Base-by-base conservation (phyloP, 2,329 filamentous ascomycete genomes). In the Aureobasidium subglaciale region DNA sequence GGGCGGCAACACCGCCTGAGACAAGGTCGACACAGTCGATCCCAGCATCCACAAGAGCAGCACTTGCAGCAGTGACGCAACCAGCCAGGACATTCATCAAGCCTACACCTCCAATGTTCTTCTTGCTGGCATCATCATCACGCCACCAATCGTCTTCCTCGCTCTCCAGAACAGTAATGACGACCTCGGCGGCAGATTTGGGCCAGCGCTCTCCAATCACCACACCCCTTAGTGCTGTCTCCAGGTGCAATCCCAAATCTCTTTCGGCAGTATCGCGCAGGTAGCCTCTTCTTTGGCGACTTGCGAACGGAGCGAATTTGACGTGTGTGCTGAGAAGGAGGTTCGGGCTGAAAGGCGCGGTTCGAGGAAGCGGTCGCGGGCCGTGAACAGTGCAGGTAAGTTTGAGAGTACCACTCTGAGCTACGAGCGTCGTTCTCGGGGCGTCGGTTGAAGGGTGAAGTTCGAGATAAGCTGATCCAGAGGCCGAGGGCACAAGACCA, bases 141-240 rank as follows among this genome's bases (percentile, higher is more conserved):
- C 79, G 82, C 78, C 80, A 83, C 78, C 81, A 84, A 32, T 77
- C 75, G 64, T 92, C 87, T 68, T 96, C 89, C 66, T 97, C 93
- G 3, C 90, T 92, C 73, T 99, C 93, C 16, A 99, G 77, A 46
- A 99, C 84, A 0, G 90, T 96, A 46, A 99, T 84, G 16, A 96
- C 86, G 37, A 99, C 85, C 68, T 99, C 93, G n/a, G 96, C 85
- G 41, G 90, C 91, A 69, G 90, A 96, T 77, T 99, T 99, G n/a
- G 93, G 93, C 89, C 92, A 99, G 57, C 92, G 80, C 68, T 96
- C 91, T 13, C 90, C 90, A 66, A 97, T 92, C 49, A 97, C 84
- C 7, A 90, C 88, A 1, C 92, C 92, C 30, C 90, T 82, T 49
- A 99, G 77, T 24, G 93, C 91, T 15, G 90, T 92, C 71, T 97